These are phyloP conservation scores for Amphibolis antarctica DNA, from an alignment of 106 monocot species.

Conservation along the genomic window DNA sequence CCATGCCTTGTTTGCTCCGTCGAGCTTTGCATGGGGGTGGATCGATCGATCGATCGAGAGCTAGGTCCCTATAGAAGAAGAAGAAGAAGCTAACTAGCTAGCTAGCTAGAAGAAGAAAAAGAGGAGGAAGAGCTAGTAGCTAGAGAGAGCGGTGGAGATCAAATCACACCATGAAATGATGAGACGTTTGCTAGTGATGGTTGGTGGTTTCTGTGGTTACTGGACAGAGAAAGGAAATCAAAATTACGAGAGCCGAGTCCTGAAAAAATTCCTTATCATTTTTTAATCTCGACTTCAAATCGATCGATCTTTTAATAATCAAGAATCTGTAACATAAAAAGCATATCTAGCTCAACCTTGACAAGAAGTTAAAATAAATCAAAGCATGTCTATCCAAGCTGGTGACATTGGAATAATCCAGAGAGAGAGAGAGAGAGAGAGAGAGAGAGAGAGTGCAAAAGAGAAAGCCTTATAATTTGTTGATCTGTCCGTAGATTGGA, in stretches of 20 bases:
- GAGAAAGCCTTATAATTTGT: too few relatives aligned
- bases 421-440: not conserved
- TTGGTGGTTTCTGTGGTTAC: not conserved
- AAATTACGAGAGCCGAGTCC: too few relatives aligned
- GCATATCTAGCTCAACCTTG: too few relatives aligned
- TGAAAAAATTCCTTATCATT: too few relatives aligned
- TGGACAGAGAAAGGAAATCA: not conserved
- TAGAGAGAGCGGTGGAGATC: too few relatives aligned
- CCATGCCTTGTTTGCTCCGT: conserved; percentile 44
- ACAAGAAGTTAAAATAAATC: too few relatives aligned
- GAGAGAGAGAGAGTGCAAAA: not conserved
- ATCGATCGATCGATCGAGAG: not conserved
- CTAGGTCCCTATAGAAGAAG: not conserved
- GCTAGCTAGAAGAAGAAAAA: not conserved
- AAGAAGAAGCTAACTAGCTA: not conserved
- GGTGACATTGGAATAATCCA: not conserved
- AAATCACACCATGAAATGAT: not conserved
- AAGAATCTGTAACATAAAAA: too few relatives aligned
- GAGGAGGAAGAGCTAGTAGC: not conserved
- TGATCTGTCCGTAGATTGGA: too few relatives aligned
- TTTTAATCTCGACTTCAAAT: too few relatives aligned
- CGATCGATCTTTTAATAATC: too few relatives aligned
- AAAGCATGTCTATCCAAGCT: conserved; percentile 1
- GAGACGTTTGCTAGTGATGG: not conserved
- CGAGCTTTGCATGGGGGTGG: conserved; percentile 10